Evolutionary conservation across 192 early-diverging fungal species (phyloP), one percentile per base, ranked within the genome.

Genomic region (Dissophora globulifera): DNA sequence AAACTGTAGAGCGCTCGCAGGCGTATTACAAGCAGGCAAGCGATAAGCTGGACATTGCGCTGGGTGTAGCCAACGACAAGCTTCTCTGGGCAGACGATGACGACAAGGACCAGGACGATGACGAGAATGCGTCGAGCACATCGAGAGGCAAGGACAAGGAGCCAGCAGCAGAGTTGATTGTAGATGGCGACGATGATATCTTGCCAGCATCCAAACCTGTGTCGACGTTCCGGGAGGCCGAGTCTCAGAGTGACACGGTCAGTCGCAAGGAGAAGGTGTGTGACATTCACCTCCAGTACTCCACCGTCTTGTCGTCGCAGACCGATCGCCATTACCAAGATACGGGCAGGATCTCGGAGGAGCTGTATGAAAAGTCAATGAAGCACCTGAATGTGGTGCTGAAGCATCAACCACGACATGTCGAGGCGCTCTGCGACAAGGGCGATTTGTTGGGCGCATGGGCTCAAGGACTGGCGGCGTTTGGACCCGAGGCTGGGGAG

Each of bases 371-470:
- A 22, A 49, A 58, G 2, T 79, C 83, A 0, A 19, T 85, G n/a
- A 55, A 83, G 41, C 60, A 72, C 23, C 40, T 87, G 54, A 62
- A 85, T 33, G 58, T 67, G 27, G 65, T 87, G 3, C 57, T 82
- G 38, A 45, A 57, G 17, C 31, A 71, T n/a, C 79, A 82, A 31
- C 59, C 60, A 4, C 70, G 68, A 1, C 78, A 87, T 60, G 82
- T 82, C 3, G 83, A 87, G 61, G 86, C 86, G 2, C 63, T 83
- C 43, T 87, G 86, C 50, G 86, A 87, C 55, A 81, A 78, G 22
- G 86, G 83, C 6, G 86, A 87, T 78, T 53, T 87, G 3, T 58
- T 83, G 50, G 79, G 80, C 10, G 56, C 76, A 13, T 83, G 71
- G 55, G 84, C 82, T 20, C 84, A 86, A 23, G 76, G 80, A 0